Conservation (phyloP, 148 eudicot genomes). For the Cornus controversa region DNA sequence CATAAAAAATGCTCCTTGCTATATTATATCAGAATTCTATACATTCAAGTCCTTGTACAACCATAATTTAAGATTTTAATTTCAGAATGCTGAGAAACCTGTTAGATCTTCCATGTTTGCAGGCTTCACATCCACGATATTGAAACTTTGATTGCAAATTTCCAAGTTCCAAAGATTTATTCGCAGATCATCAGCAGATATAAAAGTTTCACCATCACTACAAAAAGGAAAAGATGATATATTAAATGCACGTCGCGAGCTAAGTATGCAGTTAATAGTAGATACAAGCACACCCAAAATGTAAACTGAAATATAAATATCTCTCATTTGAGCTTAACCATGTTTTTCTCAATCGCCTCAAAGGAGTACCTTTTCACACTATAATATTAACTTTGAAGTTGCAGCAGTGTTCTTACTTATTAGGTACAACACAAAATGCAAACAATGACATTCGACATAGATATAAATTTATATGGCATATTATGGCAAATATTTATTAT, state of each 20-base stretch:
- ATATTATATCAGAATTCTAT: too few relatives aligned
- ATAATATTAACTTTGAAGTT: not conserved
- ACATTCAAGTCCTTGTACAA: too few relatives aligned
- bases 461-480: too few relatives aligned
- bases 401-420: not conserved
- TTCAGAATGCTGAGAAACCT: conserved; percentile 31
- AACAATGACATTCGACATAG: too few relatives aligned
- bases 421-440: too few relatives aligned
- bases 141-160: conserved; percentile 82
- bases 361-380: not conserved
- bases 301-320: not conserved
- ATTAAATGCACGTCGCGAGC: too few relatives aligned
- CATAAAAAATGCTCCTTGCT: not conserved
- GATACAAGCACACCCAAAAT: not conserved
- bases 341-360: not conserved
- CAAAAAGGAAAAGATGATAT: conserved; percentile 6
- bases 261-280: conserved; percentile 1
- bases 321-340: not conserved
- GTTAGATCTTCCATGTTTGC: conserved; percentile 86
- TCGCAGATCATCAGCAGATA: conserved; percentile 87
- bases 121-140: conserved; percentile 87
- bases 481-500: too few relatives aligned
- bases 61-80: too few relatives aligned
- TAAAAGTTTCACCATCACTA: conserved; percentile 90
- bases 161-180: conserved; percentile 93